These are phyloP conservation scores for Pseudoperonospora humuli DNA, from an alignment of 352 stramenopile species.

Conservation along the genomic window DNA sequence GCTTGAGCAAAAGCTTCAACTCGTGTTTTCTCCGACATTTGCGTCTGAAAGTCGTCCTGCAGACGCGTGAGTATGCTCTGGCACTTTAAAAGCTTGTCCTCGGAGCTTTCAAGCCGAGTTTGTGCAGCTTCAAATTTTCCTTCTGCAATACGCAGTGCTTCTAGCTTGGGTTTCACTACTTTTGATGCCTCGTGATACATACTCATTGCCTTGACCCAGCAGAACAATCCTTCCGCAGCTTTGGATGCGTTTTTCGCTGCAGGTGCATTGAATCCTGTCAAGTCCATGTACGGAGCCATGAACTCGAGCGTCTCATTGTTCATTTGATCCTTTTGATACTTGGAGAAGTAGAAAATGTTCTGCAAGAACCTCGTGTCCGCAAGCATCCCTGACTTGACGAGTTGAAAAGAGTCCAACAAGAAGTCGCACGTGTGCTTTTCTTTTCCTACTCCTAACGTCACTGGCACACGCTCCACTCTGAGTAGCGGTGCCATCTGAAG, in stretches of 20 bases:
- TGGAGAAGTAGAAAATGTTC: constrained; percentile 88
- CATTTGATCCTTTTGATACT: constrained; percentile 88
- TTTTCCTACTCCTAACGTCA: constrained; percentile 74
- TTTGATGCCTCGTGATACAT: constrained; percentile 90
- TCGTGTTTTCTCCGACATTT: constrained; percentile 82
- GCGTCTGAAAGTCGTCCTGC: constrained; percentile 82
- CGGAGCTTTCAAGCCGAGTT: constrained; percentile 50
- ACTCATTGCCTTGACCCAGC: constrained; percentile 87
- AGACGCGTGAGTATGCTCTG: constrained; percentile 56
- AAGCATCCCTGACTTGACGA: constrained; percentile 81
- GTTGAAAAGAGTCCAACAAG: constrained; percentile 79
- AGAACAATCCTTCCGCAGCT: constrained; percentile 86
- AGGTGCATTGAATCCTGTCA: constrained; percentile 71
- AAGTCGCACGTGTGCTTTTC: constrained; percentile 85
- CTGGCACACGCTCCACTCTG: constrained; percentile 47
- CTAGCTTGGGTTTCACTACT: constrained; percentile 90
- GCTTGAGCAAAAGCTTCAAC: constrained; percentile 81
- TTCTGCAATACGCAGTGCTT: constrained; percentile 84
- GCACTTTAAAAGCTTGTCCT: constrained; percentile 65
- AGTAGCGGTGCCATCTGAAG: constrained; percentile 82
- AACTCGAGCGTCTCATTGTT: constrained; percentile 91
- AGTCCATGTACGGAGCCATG: constrained; percentile 86
- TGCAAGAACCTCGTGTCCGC: constrained; percentile 83
- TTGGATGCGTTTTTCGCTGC: constrained; percentile 86
- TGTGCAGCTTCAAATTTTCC: constrained; percentile 83